phyloP scores from a whole-genome alignment of 2,329 filamentous ascomycete species.

The Sclerotinia glacialis region DNA sequence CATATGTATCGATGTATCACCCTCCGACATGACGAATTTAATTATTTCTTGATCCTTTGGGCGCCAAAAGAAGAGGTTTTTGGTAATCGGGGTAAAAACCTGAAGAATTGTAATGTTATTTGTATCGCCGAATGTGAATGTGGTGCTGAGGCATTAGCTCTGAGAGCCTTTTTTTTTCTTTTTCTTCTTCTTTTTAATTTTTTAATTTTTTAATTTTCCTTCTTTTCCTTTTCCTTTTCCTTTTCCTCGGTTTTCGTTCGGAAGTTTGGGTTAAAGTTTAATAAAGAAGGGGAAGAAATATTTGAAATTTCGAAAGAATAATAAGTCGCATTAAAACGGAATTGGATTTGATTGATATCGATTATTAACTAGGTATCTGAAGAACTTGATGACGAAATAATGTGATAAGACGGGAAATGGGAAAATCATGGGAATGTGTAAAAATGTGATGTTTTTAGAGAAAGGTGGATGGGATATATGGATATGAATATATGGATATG shows the following conservation, averaged over 20 bases:
- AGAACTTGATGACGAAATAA: not conserved
- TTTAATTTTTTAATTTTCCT: no score
- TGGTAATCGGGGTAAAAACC: no score
- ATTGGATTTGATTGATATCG: not conserved
- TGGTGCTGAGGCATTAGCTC: constrained; percentile 16
- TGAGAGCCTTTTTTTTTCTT: not conserved
- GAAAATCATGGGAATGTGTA: not conserved
- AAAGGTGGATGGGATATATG: not conserved
- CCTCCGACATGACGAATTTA: constrained; percentile 30
- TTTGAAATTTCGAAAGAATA: not conserved
- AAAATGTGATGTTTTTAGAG: not conserved
- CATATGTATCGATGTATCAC: constrained; percentile 27
- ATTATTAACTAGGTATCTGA: no score
- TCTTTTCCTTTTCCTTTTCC: no score
- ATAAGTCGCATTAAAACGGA: not conserved
- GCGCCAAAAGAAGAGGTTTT: not conserved
- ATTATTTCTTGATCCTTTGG: not conserved
- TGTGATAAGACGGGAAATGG: not conserved
- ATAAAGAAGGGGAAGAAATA: not conserved
- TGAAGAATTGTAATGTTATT: not conserved
- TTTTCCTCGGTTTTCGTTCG: not conserved
- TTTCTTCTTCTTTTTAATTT: no score
- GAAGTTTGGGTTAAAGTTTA: not conserved
- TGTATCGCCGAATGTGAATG: not conserved
- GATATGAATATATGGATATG: no score